These are phyloP conservation scores for Cadophora gregata DNA, from an alignment of 2,329 filamentous ascomycete genomes.

Conservation along the genomic window DNA sequence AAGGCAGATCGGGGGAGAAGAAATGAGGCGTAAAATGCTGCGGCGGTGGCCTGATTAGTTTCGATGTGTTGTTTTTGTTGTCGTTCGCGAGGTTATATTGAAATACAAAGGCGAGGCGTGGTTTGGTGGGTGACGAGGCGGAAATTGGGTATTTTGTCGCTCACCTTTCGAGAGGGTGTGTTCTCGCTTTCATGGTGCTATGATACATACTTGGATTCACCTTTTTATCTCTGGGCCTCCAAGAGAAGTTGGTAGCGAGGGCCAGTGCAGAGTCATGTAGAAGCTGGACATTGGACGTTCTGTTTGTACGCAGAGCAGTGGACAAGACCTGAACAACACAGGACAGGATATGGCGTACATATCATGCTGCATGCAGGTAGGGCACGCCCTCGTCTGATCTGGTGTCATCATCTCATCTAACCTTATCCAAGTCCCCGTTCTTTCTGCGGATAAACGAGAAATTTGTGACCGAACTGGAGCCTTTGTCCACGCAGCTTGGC, in stretches of 20 bases:
- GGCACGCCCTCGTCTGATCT: conserved; percentile 1
- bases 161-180: not conserved
- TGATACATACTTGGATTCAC: not conserved
- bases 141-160: not conserved
- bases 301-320: too few species aligned
- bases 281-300: too few species aligned
- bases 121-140: not conserved
- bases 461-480: not conserved
- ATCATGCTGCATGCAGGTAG: not conserved
- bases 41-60: not conserved
- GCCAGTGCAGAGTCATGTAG: too few species aligned
- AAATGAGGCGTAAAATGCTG: not conserved
- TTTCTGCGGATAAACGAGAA: not conserved
- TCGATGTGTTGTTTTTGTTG: not conserved
- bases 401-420: not conserved
- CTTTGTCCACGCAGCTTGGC: not conserved
- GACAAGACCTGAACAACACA: too few species aligned
- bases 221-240: not conserved
- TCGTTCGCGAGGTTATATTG: not conserved
- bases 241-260: too few species aligned
- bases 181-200: not conserved
- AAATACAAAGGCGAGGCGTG: not conserved
- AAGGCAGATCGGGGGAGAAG: not conserved
- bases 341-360: not conserved
- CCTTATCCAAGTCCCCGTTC: not conserved